Conservation (phyloP, 2,329 filamentous ascomycete genomes). For the Penicillium psychrosexuale region DNA sequence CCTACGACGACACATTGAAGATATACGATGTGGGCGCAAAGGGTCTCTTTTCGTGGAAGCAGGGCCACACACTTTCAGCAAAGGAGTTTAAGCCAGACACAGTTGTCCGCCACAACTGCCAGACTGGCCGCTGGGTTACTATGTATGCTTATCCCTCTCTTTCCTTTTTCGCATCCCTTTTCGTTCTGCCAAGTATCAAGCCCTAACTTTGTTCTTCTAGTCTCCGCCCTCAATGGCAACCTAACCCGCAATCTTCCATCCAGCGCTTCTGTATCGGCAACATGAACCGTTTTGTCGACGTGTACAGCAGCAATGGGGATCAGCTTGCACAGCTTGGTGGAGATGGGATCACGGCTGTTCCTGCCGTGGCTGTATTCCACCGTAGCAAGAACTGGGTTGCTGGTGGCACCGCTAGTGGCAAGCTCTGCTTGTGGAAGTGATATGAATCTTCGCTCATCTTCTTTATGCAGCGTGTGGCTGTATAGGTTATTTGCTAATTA, state of each 20-base stretch:
- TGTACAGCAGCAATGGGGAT: constrained; percentile 77
- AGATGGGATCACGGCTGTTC: constrained; percentile 89
- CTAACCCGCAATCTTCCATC: constrained; percentile 69
- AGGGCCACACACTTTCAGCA: constrained; percentile 57
- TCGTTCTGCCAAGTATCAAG: background rate
- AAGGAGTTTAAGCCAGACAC: constrained; percentile 66
- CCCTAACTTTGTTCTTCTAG: constrained; percentile 34
- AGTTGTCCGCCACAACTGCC: constrained; percentile 82
- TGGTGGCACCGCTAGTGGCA: constrained; percentile 86
- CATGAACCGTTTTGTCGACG: constrained; percentile 95
- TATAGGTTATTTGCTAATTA: background rate
- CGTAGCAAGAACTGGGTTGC: constrained; percentile 86
- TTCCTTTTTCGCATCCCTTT: background rate
- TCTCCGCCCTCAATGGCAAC: constrained; percentile 85
- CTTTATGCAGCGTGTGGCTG: background rate
- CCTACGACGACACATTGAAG: constrained; percentile 93
- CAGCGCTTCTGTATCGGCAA: constrained; percentile 92
- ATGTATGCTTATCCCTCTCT: constrained; percentile 51
- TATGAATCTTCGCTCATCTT: background rate
- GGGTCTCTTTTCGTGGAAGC: constrained; percentile 57
- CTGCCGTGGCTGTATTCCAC: constrained; percentile 88
- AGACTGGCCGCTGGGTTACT: constrained; percentile 91
- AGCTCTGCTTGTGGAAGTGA: constrained; percentile 85
- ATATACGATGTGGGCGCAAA: constrained; percentile 72
- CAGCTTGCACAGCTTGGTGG: constrained; percentile 86